Percentiles rank a stretch among this genome's conserved stretches.
Evolutionary conservation across 163 green algal genomes (phyloP).

Genomic region (Prototheca cutis): DNA sequence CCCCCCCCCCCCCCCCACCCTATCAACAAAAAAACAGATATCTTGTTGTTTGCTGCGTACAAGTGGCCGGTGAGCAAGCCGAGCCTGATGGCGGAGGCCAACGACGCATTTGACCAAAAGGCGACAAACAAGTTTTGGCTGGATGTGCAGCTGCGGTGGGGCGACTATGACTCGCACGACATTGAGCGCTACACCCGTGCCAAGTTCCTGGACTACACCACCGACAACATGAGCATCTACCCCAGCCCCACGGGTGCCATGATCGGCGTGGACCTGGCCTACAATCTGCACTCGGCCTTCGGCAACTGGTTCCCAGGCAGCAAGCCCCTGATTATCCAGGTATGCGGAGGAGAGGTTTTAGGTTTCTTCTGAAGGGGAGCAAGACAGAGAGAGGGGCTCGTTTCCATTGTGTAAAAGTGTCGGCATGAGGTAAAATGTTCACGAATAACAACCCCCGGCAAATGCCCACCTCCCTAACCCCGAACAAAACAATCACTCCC

Average conservation of each 20-base stretch:
- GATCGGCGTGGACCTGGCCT: constrained; percentile 96
- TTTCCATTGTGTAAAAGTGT: too few species aligned
- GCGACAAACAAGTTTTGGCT: constrained; percentile 97
- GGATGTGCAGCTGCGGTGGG: constrained; percentile 90
- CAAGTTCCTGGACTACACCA: constrained; percentile 99
- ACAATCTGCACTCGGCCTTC: constrained; percentile 96
- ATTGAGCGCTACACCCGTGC: constrained; percentile 97
- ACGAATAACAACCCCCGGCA: too few species aligned
- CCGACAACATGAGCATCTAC: constrained; percentile 99
- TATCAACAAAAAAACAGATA: constrained; percentile 51
- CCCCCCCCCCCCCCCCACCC: too few species aligned
- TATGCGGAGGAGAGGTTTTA: too few species aligned
- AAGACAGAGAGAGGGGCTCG: too few species aligned
- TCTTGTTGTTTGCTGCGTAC: constrained; percentile 98
- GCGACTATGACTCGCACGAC: constrained; percentile 98
- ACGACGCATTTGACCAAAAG: constrained; percentile 98
- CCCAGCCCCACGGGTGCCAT: constrained; percentile 88
- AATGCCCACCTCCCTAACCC: too few species aligned
- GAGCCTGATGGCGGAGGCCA: constrained; percentile 87
- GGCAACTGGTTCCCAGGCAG: constrained; percentile 98
- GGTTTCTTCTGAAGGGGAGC: too few species aligned
- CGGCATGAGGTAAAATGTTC: too few species aligned
- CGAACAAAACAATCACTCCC: too few species aligned
- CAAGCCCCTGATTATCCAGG: constrained; percentile 87
- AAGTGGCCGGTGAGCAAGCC: constrained; percentile 96